Percentiles rank a stretch among this genome's conserved stretches.
These are phyloP conservation scores for Hortiboletus flavorubellus DNA, from an alignment of 768 basidiomycete genomes.

Conservation along the genomic window DNA sequence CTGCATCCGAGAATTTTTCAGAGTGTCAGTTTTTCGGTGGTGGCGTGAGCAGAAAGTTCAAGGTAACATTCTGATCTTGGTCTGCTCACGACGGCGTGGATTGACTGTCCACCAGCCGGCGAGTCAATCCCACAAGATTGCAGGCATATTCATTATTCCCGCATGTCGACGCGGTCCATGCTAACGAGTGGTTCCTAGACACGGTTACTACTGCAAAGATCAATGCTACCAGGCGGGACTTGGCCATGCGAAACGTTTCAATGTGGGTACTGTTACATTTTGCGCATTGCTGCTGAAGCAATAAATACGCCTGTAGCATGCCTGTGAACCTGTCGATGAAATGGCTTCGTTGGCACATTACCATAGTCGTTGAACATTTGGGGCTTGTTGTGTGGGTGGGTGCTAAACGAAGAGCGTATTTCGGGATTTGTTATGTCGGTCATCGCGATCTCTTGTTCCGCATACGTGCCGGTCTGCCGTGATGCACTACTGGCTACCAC, in stretches of 20 bases:
- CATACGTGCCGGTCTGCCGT: background rate
- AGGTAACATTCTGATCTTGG: background rate
- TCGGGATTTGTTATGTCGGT: background rate
- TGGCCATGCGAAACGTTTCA: slow-evolving; percentile 11
- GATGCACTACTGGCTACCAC: background rate
- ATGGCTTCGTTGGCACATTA: background rate
- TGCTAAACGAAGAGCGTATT: background rate
- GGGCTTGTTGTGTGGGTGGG: background rate
- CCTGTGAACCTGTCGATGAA: slow-evolving; percentile 6
- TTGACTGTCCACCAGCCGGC: background rate
- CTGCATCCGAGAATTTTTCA: slow-evolving; percentile 9
- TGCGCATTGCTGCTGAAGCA: background rate
- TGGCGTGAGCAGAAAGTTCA: slow-evolving; percentile 4
- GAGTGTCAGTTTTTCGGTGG: slow-evolving; percentile 9
- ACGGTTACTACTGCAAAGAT: slow-evolving; percentile 12
- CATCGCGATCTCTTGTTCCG: background rate
- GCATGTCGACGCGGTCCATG: background rate
- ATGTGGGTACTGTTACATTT: background rate
- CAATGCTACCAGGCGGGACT: slow-evolving; percentile 10
- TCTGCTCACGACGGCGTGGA: background rate
- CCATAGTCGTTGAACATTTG: background rate
- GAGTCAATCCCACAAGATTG: slow-evolving; percentile 1
- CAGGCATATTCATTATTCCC: slow-evolving; percentile 1
- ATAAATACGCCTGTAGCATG: background rate
- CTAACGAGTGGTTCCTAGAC: slow-evolving; percentile 1